Evolutionary conservation across 805 yeast genomes (phyloP).

Genomic region (Candida qinlingensis): DNA sequence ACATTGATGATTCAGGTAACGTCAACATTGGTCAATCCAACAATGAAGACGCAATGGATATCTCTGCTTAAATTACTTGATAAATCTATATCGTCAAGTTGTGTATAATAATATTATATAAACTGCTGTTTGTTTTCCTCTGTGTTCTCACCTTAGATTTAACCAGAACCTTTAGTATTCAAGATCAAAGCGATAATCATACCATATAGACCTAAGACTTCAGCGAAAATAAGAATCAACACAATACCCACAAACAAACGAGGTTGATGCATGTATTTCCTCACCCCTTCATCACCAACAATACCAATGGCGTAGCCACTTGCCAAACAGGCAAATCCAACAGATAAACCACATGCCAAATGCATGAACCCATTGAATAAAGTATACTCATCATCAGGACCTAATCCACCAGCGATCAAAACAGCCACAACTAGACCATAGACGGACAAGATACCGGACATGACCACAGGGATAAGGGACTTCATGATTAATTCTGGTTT

Average conservation of each 20-base stretch:
- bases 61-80: constrained; percentile 19
- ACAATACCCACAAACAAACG: constrained; percentile 86
- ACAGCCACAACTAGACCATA: constrained; percentile 97
- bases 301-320: constrained; percentile 96
- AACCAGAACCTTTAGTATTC: constrained; percentile 81
- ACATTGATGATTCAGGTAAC: constrained; percentile 74
- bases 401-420: constrained; percentile 83
- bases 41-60: constrained; percentile 35
- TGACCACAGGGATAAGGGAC: constrained; percentile 92
- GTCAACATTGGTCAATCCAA: constrained; percentile 46
- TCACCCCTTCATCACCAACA: constrained; percentile 90
- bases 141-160: constrained; percentile 5
- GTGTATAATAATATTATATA: not conserved
- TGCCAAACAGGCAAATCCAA: constrained; percentile 94
- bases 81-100: not conserved
- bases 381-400: constrained; percentile 75
- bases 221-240: constrained; percentile 84
- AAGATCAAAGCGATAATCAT: constrained; percentile 92
- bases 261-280: constrained; percentile 84
- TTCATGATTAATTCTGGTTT: constrained; percentile 96
- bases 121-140: not conserved
- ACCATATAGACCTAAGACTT: constrained; percentile 86
- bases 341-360: constrained; percentile 90
- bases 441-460: constrained; percentile 96
- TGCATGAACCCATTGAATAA: constrained; percentile 97